Conservation (phyloP, 2,329 filamentous ascomycete species). For the Helicocarpus griseus region DNA sequence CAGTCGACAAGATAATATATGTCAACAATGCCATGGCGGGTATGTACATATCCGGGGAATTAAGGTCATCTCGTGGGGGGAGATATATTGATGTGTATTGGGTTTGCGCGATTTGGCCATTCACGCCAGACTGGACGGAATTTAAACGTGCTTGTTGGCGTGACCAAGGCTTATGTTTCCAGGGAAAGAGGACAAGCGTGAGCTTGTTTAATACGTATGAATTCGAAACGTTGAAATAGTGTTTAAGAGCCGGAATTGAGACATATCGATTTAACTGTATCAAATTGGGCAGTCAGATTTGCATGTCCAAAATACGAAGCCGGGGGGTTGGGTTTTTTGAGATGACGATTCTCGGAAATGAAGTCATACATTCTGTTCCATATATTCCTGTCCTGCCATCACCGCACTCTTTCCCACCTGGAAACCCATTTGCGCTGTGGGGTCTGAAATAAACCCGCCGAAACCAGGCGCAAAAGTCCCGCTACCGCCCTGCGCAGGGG, state of each 20-base stretch:
- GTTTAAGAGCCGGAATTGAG: conserved; percentile 86
- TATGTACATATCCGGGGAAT: conserved; percentile 99
- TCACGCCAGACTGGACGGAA: conserved; percentile 31
- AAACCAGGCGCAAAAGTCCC: conserved; percentile 51
- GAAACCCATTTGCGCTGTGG: conserved; percentile 86
- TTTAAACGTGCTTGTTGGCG: conserved; percentile 61
- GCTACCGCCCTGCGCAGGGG: conserved; percentile 31
- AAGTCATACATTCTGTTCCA: conserved; percentile 77
- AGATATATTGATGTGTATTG: conserved; percentile 55
- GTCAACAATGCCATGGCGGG: conserved; percentile 96
- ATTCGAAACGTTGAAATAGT: conserved; percentile 99
- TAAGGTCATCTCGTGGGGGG: conserved; percentile 87
- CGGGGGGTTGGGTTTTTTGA: background rate
- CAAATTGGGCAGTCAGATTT: background rate
- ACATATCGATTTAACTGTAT: conserved; percentile 72
- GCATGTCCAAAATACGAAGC: background rate
- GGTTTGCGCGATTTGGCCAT: conserved; percentile 54
- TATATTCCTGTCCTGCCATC: conserved; percentile 81
- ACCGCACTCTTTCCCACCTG: conserved; percentile 90
- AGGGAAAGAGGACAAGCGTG: conserved; percentile 87
- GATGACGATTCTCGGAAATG: background rate
- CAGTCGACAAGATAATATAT: conserved; percentile 86
- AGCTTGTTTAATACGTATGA: conserved; percentile 92
- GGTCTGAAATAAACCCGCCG: conserved; percentile 90
- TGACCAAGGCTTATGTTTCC: conserved; percentile 96